Evolutionary conservation across 805 yeast species (phyloP), one percentile per base, ranked within the genome.

Genomic region (Diddensiella transvaalensis): DNA sequence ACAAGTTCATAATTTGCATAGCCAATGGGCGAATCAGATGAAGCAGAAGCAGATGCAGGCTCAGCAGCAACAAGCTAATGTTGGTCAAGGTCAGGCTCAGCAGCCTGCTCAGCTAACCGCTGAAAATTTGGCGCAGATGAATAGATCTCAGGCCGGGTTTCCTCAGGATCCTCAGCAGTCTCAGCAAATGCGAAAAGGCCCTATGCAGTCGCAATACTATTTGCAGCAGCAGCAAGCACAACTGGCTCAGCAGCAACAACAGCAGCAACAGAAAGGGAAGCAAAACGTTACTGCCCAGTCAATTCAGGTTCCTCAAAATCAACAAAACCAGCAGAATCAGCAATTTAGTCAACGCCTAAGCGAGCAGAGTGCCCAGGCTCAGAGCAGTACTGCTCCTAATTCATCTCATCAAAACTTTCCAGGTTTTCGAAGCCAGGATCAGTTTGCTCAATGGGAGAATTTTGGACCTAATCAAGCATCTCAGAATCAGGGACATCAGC

Each of bases 1-100:
- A 61, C 83, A 79, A 50, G 79, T 84, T 5, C 87, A 87, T 63
- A 75, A 77, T 19, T 49, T 52, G 38, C 66, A 63, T 46, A 51
- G 50, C 39, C 55, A 59, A 15, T 55, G 62, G 62, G 24, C 17
- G 19, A 35, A 30, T 4, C 49, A 46, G 19, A 35, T 35, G 42
- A 46, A 40, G 37, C 32, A 47, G 26, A 42, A 44, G 39, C 48
- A 42, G 18, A 30, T 24, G 10, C 50, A 45, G 46, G 32, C 32
- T 13, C 55, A 47, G 33, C 52, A 49, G 21, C 50, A 43, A n/a
- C 50, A 29, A 13, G 21, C 19, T 11, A 53, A 47, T 15, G 50
- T 30, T 17, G 41, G 32, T 5, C 43, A 32, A 24, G 40, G 29
- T 19, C 51, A 42, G 18, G 38, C 33, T 4, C 50, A 42, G 22